Percentiles rank a stretch among this genome's conserved stretches.
phyloP scores from a whole-genome alignment of 306 rosid genomes.

The Vicia faba region DNA sequence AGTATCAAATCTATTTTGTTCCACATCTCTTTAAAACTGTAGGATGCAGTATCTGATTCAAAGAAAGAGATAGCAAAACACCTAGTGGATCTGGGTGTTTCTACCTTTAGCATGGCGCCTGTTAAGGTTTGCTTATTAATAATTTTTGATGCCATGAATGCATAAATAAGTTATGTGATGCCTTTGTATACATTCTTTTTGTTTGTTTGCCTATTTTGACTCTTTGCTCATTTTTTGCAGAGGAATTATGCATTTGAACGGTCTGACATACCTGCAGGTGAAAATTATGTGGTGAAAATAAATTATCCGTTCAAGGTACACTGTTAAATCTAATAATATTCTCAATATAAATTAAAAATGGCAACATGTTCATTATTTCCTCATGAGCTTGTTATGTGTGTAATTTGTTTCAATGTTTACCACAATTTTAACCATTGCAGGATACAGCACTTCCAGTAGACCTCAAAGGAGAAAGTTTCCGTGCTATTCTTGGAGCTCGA shows the following conservation, averaged over 20 bases:
- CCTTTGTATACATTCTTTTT: constrained; percentile 22
- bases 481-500: constrained; percentile 78
- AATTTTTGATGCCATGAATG: constrained; percentile 14
- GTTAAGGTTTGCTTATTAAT: constrained; percentile 70
- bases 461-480: constrained; percentile 73
- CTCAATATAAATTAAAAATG: constrained; percentile 4
- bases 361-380: constrained; percentile 12
- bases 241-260: constrained; percentile 92
- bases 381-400: constrained; percentile 4
- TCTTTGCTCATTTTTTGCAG: constrained; percentile 50
- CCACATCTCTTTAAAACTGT: constrained; percentile 27
- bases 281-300: constrained; percentile 80
- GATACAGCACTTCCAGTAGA: constrained; percentile 76
- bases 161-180: constrained; percentile 24
- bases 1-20: constrained; percentile 19
- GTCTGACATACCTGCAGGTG: constrained; percentile 79
- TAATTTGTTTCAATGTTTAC: constrained; percentile 1
- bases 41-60: constrained; percentile 70
- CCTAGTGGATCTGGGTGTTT: constrained; percentile 65
- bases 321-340: constrained; percentile 30
- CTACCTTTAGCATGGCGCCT: constrained; percentile 77
- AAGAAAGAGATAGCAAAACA: constrained; percentile 74
- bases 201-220: constrained; percentile 19
- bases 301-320: constrained; percentile 88
- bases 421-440: constrained; percentile 43